phyloP scores from a whole-genome alignment of 495 filamentous ascomycete species.

The Trichoderma asperelloides region DNA sequence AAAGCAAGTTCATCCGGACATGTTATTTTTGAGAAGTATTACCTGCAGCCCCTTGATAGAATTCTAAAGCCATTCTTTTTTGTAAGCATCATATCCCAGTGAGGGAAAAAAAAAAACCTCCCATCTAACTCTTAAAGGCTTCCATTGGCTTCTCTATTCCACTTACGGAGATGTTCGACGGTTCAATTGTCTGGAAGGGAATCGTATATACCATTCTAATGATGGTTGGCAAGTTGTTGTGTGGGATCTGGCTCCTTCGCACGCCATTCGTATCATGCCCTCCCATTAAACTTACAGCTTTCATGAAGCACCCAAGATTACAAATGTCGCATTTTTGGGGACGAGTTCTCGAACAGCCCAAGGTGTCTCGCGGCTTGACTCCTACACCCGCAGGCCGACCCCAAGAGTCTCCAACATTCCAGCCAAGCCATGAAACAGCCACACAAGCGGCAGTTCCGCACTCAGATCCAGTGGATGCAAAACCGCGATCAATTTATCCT shows the following conservation, averaged over 20 bases:
- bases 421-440: background rate
- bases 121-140: constrained; percentile 29
- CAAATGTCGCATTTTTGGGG: constrained; percentile 4
- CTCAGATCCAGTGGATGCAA: constrained; percentile 17
- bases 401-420: background rate
- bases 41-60: constrained; percentile 35
- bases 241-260: constrained; percentile 56
- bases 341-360: background rate
- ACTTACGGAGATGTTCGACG: constrained; percentile 58
- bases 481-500: constrained; percentile 50
- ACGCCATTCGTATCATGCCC: constrained; percentile 19
- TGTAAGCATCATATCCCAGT: constrained; percentile 28
- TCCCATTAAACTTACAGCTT: background rate
- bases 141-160: constrained; percentile 77
- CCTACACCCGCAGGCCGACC: background rate
- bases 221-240: constrained; percentile 52
- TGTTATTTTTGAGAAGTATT: constrained; percentile 37
- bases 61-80: constrained; percentile 73
- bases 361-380: background rate
- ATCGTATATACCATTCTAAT: constrained; percentile 64
- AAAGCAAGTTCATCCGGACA: background rate
- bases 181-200: constrained; percentile 59
- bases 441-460: background rate
- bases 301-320: background rate
- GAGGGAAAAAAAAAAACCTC: too few species aligned